Percentiles rank a stretch among this genome's conserved stretches.
Conservation (phyloP, 129 eudicot genomes). For the Helichrysum umbraculigerum region DNA sequence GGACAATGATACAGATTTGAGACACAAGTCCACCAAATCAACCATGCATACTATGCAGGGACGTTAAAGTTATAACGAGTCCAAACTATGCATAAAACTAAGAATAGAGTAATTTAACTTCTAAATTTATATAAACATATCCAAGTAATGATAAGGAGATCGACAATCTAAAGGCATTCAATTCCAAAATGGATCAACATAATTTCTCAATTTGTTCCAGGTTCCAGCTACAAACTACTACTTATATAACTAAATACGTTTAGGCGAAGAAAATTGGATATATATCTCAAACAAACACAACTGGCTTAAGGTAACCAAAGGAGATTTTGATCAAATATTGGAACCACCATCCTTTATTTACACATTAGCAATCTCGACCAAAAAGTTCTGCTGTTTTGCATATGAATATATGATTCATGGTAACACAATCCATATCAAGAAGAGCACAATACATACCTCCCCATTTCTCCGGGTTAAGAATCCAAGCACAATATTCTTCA, state of each 20-base stretch:
- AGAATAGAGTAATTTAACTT: not conserved
- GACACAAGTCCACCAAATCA: not conserved
- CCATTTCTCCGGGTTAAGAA: constrained; percentile 90
- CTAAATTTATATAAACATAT: not conserved
- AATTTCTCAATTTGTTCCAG: not conserved
- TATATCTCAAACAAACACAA: not conserved
- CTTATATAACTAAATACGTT: not conserved
- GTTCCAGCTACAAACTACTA: not conserved
- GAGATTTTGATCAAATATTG: too few species aligned
- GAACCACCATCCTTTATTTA: too few species aligned
- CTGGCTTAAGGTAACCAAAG: too few species aligned
- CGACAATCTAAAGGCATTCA: not conserved
- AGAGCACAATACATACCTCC: constrained; percentile 63
- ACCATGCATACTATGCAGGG: not conserved
- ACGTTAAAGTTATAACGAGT: not conserved
- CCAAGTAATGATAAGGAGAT: not conserved
- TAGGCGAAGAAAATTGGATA: not conserved
- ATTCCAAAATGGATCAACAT: not conserved
- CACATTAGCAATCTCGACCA: not conserved
- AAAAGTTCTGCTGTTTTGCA: not conserved
- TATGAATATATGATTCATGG: not conserved
- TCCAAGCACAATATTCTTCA: constrained; percentile 89
- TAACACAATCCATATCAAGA: not conserved
- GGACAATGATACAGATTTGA: not conserved
- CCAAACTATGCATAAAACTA: not conserved